phyloP scores from a whole-genome alignment of 2,329 filamentous ascomycete species.

The Venturia asperata region DNA sequence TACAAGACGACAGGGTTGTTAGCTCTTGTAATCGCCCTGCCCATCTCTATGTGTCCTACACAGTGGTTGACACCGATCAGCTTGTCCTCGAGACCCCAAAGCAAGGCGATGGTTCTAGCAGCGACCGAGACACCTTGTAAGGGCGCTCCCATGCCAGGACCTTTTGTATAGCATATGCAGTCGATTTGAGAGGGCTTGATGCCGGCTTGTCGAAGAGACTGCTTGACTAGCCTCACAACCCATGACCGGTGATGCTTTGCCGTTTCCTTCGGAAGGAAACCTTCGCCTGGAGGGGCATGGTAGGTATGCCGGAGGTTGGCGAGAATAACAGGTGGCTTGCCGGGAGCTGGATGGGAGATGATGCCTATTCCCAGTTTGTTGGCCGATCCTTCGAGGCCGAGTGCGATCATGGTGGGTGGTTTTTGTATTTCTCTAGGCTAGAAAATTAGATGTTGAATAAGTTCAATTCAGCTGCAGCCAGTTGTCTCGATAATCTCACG shows the following conservation, averaged over 20 bases:
- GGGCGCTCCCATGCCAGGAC: conserved; percentile 93
- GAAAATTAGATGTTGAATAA: background rate
- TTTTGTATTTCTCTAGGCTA: background rate
- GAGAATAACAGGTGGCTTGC: conserved; percentile 53
- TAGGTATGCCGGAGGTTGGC: conserved; percentile 95
- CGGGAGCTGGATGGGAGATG: conserved; percentile 63
- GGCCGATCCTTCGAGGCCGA: conserved; percentile 84
- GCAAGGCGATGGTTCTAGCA: conserved; percentile 69
- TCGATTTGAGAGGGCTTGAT: conserved; percentile 56
- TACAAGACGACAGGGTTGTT: conserved; percentile 91
- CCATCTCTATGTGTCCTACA: conserved; percentile 98
- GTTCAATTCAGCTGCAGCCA: background rate
- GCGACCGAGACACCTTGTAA: conserved; percentile 79
- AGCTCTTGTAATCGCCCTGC: conserved; percentile 82
- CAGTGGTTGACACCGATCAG: conserved; percentile 96
- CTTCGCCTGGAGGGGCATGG: conserved; percentile 81
- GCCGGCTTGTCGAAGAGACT: conserved; percentile 64
- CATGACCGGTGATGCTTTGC: conserved; percentile 82
- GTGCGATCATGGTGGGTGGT: conserved; percentile 30
- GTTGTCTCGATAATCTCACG: background rate
- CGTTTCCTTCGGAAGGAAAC: conserved; percentile 94
- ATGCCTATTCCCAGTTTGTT: conserved; percentile 96
- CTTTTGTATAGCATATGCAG: conserved; percentile 92
- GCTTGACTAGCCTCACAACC: conserved; percentile 74
- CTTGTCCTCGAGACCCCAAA: conserved; percentile 61